Evolutionary conservation across 768 basidiomycete genomes (phyloP), one percentile per base, ranked within the genome.

Genomic region (Lactarius quietus): DNA sequence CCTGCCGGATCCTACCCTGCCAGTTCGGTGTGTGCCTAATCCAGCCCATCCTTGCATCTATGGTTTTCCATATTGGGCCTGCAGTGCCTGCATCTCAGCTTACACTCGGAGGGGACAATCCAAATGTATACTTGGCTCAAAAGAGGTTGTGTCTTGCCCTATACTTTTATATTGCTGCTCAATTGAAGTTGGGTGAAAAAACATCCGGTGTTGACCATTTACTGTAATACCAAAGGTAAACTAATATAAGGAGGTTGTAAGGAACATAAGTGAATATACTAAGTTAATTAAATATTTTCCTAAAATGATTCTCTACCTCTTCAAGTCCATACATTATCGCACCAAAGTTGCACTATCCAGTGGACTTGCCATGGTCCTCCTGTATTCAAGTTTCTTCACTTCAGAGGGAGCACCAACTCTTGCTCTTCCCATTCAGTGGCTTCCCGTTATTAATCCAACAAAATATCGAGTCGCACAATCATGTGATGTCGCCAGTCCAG

Each of bases 171-270:
- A 4, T 33, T 8, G 33, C 4, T 33, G n/a, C n/a, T n/a, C n/a
- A n/a, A n/a, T 33, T 8, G 33, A 8, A 33, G 33, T 33, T 33
- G 33, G n/a, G n/a, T n/a, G n/a, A n/a, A 33, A 39, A 18, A 39
- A 15, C 17, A 52, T 9, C 31, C 23, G 31, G 20, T 31, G n/a
- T 39, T 8, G 48, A 31, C 48, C 48, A n/a, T 53, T 51, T 28
- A 3, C 38, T 60, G n/a, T n/a, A 65, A 48, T 45, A 18, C 33
- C 23, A 6, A 33, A 52, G 60, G 60, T 65, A 65, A 55, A 33
- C 23, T 57, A 61, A 65, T 65, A 65, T 65, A 65, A 61, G 48
- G 59, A 35, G 52, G 17, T n/a, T 65, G 57, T 56, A 52, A 52
- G 26, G 23, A 65, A 12, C 57, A 65, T 61, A 65, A 56, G 60